Evolutionary conservation across 805 yeast genomes (phyloP), one percentile per base, ranked within the genome.

Genomic region (Candida mattraensis): DNA sequence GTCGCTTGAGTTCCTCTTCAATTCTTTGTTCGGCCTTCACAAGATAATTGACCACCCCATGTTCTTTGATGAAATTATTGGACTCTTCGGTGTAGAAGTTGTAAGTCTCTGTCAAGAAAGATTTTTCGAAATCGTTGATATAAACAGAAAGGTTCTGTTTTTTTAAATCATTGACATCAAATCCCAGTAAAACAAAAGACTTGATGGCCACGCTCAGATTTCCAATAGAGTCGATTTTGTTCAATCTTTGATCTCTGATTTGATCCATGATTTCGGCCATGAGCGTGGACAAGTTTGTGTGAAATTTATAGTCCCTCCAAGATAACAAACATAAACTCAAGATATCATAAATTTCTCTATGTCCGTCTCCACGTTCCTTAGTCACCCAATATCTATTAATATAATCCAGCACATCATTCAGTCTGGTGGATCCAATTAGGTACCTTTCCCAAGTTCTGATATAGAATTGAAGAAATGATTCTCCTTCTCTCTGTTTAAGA

Each of bases 351-450:
- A 93, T 80, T 53, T 87, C 88, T 45, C 88, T 74, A 53, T 87
- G 78, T 12, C 97, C 97, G 58, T 91, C 97, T 27, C 87, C 83
- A 54, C 98, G 75, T 62, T 91, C 98, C 55, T 94, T 89, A 50
- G 84, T 85, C 28, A 94, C 96, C 99, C 99, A 93, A 63, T 91
- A 93, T 44, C 98, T 76, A 62, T 93, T 93, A 76, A 93, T 80
- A 62, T 93, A 93, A 59, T 91, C 96, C 54, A 93, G 86, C 5
- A 94, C 89, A 58, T 94, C 93, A 60, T 87, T 88, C 58, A 93
- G 65, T 61, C 87, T 85, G 11, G 88, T 84, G 1, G 98, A 95
- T 18, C 98, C 98, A 35, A 87, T 79, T 15, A 94, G 78, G 58
- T 75, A 93, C 42, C 98, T 75, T 45, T 80, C 79, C 96, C 98